Base-by-base conservation (phyloP, 139 green algal genomes). In the Astrephomene gubernaculifera region DNA sequence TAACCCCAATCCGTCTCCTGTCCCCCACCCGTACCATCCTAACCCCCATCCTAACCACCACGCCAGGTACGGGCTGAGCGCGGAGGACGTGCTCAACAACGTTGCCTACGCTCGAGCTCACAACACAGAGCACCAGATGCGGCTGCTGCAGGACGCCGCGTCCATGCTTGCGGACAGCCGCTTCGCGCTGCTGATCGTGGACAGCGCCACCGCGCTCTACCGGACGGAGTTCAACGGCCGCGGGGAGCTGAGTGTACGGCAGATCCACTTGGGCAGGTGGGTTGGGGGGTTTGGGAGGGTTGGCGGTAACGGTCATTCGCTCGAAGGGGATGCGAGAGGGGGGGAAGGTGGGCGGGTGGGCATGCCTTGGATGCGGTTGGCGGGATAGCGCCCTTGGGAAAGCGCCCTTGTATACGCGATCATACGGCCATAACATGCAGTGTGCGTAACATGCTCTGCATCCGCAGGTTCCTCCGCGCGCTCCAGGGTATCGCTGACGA, bases 101-200 rank as follows among this genome's bases (percentile, higher is more conserved):
- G 95, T 99, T 19, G 97, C 96, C 0, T 99, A 99, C 81, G 98
- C 98, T 4, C 93, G 97, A 6, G 98, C 98, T 0, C 96, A 99
- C 93, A 99, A 99, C 92, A 98, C 96, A 33, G 98, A 99, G 54
- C 98, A 99, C 87, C 98, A 99, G 91, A 87, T 90, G 54, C 87
- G 95, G 75, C 92, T 99, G 65, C 94, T 99, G 38, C 72, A 96
- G 45, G 70, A 82, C 57, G 98, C 98, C 64, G 96, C 96, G 8
- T 91, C 86, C 14, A 98, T 99, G 95, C 97, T 99, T 96, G 86
- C 96, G 0, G 96, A 99, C 31, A 89, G 89, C 17, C 87, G 97
- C 22, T 99, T 99, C 87, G 93, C 94, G 9, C 86, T 99, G 38
- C 89, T 99, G 36, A 89, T 99, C 0, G 97, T 99, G 45, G 98